phyloP scores from a whole-genome alignment of 2,329 filamentous ascomycete genomes.

The Claviceps digitariae region DNA sequence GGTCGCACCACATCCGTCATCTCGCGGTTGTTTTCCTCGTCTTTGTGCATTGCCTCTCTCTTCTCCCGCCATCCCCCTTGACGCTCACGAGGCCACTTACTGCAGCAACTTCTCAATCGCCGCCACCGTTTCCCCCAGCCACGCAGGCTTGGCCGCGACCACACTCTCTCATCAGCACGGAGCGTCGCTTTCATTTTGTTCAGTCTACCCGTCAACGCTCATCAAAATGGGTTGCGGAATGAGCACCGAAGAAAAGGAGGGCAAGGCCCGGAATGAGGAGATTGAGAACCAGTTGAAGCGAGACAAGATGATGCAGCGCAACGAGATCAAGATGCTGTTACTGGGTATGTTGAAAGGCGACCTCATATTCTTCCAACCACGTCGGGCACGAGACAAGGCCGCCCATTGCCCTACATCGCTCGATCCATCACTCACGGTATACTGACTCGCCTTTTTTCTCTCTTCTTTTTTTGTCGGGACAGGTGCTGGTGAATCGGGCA shows the following conservation, averaged over 20 bases:
- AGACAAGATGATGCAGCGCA: slow-evolving; percentile 97
- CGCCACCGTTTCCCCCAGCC: not conserved
- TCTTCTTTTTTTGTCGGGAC: not conserved
- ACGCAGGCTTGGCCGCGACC: not conserved
- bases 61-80: not conserved
- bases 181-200: not conserved
- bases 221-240: slow-evolving; percentile 97
- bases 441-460: not conserved
- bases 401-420: not conserved
- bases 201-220: slow-evolving; percentile 12
- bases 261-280: slow-evolving; percentile 98
- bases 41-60: not conserved
- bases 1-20: not conserved
- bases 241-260: slow-evolving; percentile 99
- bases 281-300: slow-evolving; percentile 99
- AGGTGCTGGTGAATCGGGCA: slow-evolving; percentile 92
- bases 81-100: not conserved
- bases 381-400: not conserved
- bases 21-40: not conserved
- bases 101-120: not conserved
- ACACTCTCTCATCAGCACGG: not conserved
- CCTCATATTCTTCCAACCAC: not conserved
- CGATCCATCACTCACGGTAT: not conserved
- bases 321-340: slow-evolving; percentile 99
- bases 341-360: slow-evolving; percentile 50